A percentile compares a stretch with the other conserved stretches of the same genome.
Evolutionary conservation across 768 basidiomycete species (phyloP).

Genomic region (Cytidiella melzeri): DNA sequence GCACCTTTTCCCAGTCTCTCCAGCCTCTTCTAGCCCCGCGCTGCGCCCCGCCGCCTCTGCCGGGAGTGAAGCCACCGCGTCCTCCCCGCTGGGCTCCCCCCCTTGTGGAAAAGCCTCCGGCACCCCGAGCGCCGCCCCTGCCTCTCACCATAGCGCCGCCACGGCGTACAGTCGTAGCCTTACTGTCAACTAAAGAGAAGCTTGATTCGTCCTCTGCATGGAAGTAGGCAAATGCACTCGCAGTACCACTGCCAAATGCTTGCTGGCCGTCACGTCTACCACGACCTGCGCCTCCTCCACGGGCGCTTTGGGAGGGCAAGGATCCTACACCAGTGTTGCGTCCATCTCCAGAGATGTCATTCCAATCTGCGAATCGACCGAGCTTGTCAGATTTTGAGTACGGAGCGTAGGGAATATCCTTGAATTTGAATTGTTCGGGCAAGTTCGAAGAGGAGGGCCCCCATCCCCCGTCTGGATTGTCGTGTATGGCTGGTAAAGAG

Average conservation of each 20-base stretch:
- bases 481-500: conserved; percentile 79
- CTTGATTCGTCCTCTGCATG: conserved; percentile 97
- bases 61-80: conserved; percentile 32
- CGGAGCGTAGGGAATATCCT: conserved; percentile 97
- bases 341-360: conserved; percentile 63
- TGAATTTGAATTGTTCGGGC: conserved; percentile 92
- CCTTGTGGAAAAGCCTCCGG: conserved; percentile 32
- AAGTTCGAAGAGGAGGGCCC: conserved; percentile 78
- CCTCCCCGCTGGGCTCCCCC: conserved; percentile 38
- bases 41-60: conserved; percentile 39
- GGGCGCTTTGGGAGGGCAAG: conserved; percentile 37
- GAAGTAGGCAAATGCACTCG: conserved; percentile 93
- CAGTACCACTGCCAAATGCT: conserved; percentile 85
- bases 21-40: conserved; percentile 69
- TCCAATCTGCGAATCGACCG: conserved; percentile 97
- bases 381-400: conserved; percentile 99
- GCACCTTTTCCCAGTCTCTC: conserved; percentile 94
- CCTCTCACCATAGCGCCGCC: conserved; percentile 61
- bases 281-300: conserved; percentile 42
- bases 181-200: conserved; percentile 95
- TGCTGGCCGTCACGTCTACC: conserved; percentile 73
- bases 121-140: conserved; percentile 32
- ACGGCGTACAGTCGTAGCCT: conserved; percentile 60
- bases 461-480: conserved; percentile 93
- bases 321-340: conserved; percentile 49